A percentile compares a stretch with the other conserved stretches of the same genome.
Evolutionary conservation across 345 rosid genomes (phyloP).

Genomic region (Bruguiera gymnorhiza): DNA sequence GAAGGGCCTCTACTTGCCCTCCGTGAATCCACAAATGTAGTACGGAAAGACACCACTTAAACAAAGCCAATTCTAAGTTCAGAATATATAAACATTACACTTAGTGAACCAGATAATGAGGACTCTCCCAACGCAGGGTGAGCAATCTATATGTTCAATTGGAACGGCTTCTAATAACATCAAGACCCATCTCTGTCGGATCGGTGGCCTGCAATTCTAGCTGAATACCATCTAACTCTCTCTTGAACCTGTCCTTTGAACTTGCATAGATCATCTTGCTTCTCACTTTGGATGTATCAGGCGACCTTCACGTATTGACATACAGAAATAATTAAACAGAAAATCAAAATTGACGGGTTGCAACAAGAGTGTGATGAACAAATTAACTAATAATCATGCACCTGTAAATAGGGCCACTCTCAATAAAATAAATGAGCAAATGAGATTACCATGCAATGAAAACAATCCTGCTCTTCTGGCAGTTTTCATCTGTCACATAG

Average conservation of each 20-base stretch:
- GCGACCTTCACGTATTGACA: conserved; percentile 42
- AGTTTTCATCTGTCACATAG: conserved; percentile 58
- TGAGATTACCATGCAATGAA: conserved; percentile 55
- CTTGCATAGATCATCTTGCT: conserved; percentile 77
- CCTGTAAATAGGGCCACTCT: not conserved
- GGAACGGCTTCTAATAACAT: conserved; percentile 60
- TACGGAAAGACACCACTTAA: conserved; percentile 14
- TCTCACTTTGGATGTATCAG: conserved; percentile 57
- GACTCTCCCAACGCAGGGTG: conserved; percentile 13
- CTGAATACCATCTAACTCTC: conserved; percentile 67
- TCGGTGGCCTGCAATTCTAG: conserved; percentile 69
- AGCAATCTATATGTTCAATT: conserved; percentile 29
- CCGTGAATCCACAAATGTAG: conserved; percentile 31
- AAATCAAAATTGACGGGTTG: not conserved
- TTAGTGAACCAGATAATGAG: conserved; percentile 18
- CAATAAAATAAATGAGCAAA: not conserved
- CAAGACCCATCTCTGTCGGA: conserved; percentile 67
- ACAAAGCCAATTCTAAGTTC: conserved; percentile 24
- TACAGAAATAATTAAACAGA: not conserved
- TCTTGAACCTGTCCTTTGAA: conserved; percentile 64
- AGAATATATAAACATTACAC: conserved; percentile 34
- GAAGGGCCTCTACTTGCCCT: conserved; percentile 29
- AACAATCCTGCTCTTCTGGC: conserved; percentile 65
- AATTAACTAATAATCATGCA: conserved; percentile 40
- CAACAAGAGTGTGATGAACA: not conserved